Conservation (phyloP, 495 filamentous ascomycete species). For the Xylona heveae region DNA sequence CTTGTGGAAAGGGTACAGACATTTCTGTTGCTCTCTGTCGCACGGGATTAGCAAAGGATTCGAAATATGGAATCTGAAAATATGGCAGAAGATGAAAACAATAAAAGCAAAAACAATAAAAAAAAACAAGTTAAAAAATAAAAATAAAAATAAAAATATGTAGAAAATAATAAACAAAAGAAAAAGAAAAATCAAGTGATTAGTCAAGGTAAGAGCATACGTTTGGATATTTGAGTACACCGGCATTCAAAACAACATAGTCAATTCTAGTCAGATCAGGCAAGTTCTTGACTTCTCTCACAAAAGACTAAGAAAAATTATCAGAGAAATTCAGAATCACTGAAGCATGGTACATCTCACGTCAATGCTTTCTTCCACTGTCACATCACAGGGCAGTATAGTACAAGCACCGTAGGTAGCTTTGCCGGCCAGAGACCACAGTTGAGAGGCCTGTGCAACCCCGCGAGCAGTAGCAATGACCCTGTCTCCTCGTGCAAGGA, state of each 20-base stretch:
- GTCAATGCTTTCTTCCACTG: constrained; percentile 26
- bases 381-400: constrained; percentile 29
- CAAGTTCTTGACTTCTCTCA: constrained; percentile 9
- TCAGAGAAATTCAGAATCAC: constrained; percentile 5
- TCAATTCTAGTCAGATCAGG: constrained; percentile 19
- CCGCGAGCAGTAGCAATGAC: constrained; percentile 31
- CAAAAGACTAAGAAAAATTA: too few species aligned
- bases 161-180: constrained; percentile 6
- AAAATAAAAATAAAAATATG: too few species aligned
- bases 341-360: constrained; percentile 13
- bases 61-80: not conserved
- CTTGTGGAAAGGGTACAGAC: constrained; percentile 13
- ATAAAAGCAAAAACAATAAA: too few species aligned
- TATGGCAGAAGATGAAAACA: too few species aligned
- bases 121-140: too few species aligned
- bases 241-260: constrained; percentile 32
- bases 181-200: not conserved
- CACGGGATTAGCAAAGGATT: constrained; percentile 5
- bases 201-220: constrained; percentile 11
- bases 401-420: constrained; percentile 18
- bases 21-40: constrained; percentile 29
- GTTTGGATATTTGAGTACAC: constrained; percentile 34
- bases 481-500: constrained; percentile 21
- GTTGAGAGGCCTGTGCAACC: constrained; percentile 17
- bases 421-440: constrained; percentile 18